Base-by-base conservation (phyloP, 1,139 yeast genomes). In the Tardiomyces digboiensis region DNA sequence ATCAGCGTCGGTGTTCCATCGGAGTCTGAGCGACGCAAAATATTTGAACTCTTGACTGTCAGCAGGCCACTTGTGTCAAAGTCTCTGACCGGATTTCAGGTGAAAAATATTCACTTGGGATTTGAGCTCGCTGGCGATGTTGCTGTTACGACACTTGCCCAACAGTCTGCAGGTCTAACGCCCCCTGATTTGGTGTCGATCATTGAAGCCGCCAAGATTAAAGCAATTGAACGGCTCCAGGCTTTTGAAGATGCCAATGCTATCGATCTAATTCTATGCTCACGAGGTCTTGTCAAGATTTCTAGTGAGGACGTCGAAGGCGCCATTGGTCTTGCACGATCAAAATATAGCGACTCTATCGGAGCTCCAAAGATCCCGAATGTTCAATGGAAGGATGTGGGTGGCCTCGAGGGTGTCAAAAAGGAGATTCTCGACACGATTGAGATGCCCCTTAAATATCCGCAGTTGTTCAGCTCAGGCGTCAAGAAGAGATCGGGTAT, bases 361-460 rank as follows among this genome's bases (percentile, higher is more conserved):
- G 98, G 98, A 12, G 97, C 97, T 0, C 98, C 98, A 14, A 74
- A 89, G 52, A 91, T 91, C 51, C 98, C 98, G 1, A 80, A 84
- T 55, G 97, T 91, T 7, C 80, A 82, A 48, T 91, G 98, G 98
- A 89, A 82, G 54, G 96, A 87, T 61, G 89, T 87, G 47, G 96
- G 96, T 37, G 96, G 96, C 0, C 71, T 91, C 53, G 96, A 87
- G 49, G 62, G 81, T 41, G 95, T 88, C 38, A 91, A 89, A 61
- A 89, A 81, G 56, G 97, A 89, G 58, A 89, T 91, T 52, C 68
- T 89, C 61, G 98, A 91, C 60, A 89, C 97, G 0, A 89, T 91
- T 50, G 97, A 91, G 56, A 78, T 88, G 87, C 98, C 97, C 2
- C 70, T 91, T 57, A 87, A 86, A 57, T 89, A 85, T 61, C 97